phyloP scores from a whole-genome alignment of 1,284 basidiomycete genomes.

The Phylloporus sp. region DNA sequence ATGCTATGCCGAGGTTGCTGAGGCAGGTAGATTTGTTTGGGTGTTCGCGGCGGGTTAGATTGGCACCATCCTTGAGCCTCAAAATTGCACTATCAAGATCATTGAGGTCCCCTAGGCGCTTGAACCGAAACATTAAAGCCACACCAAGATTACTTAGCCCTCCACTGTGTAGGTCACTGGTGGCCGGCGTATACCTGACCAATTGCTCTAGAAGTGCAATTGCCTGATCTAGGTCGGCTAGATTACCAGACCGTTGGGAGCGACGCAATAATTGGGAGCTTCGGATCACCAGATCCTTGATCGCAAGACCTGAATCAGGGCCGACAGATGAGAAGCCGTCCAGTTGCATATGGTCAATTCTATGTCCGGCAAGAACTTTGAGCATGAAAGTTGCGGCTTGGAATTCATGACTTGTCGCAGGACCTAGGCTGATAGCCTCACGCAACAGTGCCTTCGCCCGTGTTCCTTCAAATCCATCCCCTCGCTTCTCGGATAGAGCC shows the following conservation, averaged over 20 bases:
- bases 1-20: neutral
- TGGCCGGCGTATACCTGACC: neutral
- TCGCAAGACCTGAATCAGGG: too few relatives aligned
- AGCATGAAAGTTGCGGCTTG: neutral
- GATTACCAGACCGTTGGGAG: neutral
- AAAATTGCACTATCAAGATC: slow-evolving; percentile 9
- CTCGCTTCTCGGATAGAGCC: neutral
- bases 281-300: neutral
- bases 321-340: neutral
- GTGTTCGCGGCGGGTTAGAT: neutral
- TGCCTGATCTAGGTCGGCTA: neutral
- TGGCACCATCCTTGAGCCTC: neutral
- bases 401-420: neutral
- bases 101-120: neutral
- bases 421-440: neutral
- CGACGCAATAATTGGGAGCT: neutral
- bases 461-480: neutral
- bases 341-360: neutral
- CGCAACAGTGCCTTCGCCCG: neutral
- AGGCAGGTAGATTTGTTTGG: neutral
- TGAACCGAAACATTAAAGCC: neutral
- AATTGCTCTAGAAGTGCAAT: neutral
- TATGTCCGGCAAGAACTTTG: neutral
- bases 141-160: neutral
- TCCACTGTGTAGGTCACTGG: neutral